These are phyloP conservation scores for Agapanthus africanus DNA, from an alignment of 106 monocot genomes.

Conservation along the genomic window DNA sequence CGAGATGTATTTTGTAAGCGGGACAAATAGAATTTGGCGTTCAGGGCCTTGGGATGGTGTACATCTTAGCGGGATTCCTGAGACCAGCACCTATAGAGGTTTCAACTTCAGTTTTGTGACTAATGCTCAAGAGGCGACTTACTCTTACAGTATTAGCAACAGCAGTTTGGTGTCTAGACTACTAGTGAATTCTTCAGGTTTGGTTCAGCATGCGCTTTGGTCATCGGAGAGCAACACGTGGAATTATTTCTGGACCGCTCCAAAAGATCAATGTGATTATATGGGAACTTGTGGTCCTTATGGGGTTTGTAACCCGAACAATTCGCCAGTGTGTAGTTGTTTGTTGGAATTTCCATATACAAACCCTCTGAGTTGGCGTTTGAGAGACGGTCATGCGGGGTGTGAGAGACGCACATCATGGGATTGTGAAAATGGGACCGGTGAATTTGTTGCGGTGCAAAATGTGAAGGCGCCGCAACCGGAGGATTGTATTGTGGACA, in stretches of 20 bases:
- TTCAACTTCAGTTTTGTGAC: slow-evolving; percentile 11
- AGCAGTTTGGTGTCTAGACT: slow-evolving; percentile 4
- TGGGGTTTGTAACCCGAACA: slow-evolving; percentile 3
- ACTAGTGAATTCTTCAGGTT: slow-evolving; percentile 4
- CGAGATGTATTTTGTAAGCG: not conserved
- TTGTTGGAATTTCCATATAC: slow-evolving; percentile 25
- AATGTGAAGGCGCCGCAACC: slow-evolving; percentile 22
- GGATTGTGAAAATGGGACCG: slow-evolving; percentile 21
- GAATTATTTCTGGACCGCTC: slow-evolving; percentile 19
- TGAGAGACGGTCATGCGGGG: not conserved
- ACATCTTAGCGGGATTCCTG: slow-evolving; percentile 22
- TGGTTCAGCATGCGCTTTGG: slow-evolving; percentile 18
- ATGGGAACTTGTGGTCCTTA: not conserved
- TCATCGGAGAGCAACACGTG: not conserved
- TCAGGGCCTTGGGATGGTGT: slow-evolving; percentile 13
- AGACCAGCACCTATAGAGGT: slow-evolving; percentile 3
- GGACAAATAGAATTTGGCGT: not conserved
- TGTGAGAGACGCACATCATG: not conserved
- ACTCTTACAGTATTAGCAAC: not conserved
- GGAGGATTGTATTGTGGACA: not conserved
- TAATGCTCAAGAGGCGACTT: not conserved
- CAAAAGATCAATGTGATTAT: slow-evolving; percentile 27
- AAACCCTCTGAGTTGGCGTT: not conserved
- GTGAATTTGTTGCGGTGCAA: slow-evolving; percentile 17
- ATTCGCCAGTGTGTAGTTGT: slow-evolving; percentile 20